A percentile compares a stretch with the other conserved stretches of the same genome.
phyloP scores from a whole-genome alignment of 2,329 filamentous ascomycete genomes.

The Botrytis medusae region DNA sequence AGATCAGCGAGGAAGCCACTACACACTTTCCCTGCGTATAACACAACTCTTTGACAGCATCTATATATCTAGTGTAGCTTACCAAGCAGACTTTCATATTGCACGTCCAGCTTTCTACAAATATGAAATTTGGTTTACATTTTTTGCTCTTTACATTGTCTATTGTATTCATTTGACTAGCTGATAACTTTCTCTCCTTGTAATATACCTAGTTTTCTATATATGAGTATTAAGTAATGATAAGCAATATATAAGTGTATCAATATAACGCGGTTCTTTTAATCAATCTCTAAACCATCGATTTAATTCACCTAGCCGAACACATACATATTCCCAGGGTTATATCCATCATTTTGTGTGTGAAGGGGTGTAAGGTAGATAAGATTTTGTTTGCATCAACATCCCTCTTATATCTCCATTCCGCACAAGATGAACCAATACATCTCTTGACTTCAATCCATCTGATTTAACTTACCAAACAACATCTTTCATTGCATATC shows the following conservation, averaged over 20 bases:
- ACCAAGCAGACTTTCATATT: background rate
- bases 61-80: background rate
- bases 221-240: background rate
- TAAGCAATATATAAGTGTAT: background rate
- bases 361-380: background rate
- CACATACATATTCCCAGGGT: background rate
- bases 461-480: background rate
- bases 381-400: background rate
- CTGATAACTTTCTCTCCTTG: background rate
- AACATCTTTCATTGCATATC: background rate
- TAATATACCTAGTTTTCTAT: background rate
- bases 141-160: background rate
- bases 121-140: background rate
- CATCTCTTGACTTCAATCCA: background rate
- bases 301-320: background rate
- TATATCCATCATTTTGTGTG: background rate
- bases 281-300: background rate
- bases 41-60: background rate
- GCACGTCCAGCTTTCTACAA: background rate
- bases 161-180: background rate
- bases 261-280: background rate
- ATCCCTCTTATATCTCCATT: background rate
- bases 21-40: background rate
- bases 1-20: background rate
- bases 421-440: background rate